Percentiles rank a stretch among this genome's conserved stretches.
Evolutionary conservation across 768 basidiomycete species (phyloP).

Genomic region (Boletus barrowsii): DNA sequence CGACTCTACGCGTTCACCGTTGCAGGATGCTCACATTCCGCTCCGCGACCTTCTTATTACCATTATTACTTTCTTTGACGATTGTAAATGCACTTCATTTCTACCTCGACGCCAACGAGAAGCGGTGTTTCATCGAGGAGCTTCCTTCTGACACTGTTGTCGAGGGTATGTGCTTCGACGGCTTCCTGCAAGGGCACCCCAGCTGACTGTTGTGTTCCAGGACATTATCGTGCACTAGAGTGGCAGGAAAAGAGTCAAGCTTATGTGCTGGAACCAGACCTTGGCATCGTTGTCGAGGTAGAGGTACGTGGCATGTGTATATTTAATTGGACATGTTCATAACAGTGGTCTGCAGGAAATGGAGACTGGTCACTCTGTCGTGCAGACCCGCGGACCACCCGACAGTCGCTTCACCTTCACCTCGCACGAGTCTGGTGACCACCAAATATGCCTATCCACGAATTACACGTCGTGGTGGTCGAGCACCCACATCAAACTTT

Average conservation of each 20-base stretch:
- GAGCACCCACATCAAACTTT: conserved; percentile 85
- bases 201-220: conserved; percentile 38
- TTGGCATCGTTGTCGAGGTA: conserved; percentile 90
- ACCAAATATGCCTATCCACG: conserved; percentile 92
- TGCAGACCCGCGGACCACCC: conserved; percentile 84
- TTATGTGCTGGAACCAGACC: conserved; percentile 68
- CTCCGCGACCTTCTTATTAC: conserved; percentile 27
- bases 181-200: neutral
- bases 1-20: neutral
- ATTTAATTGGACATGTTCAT: neutral
- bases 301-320: conserved; percentile 52
- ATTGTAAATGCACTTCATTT: conserved; percentile 83
- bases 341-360: conserved; percentile 61
- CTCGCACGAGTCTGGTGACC: conserved; percentile 94
- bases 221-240: conserved; percentile 89
- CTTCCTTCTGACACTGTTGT: conserved; percentile 93
- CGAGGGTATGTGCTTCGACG: conserved; percentile 57
- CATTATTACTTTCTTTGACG: conserved; percentile 41
- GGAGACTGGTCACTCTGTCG: conserved; percentile 74
- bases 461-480: conserved; percentile 91
- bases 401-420: conserved; percentile 97
- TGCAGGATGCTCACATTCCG: conserved; percentile 27
- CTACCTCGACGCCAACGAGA: conserved; percentile 92
- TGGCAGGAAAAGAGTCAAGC: conserved; percentile 73
- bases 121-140: conserved; percentile 95